Evolutionary conservation across 495 filamentous ascomycete species (phyloP).

Genomic region (Pseudotulostoma volvatum): DNA sequence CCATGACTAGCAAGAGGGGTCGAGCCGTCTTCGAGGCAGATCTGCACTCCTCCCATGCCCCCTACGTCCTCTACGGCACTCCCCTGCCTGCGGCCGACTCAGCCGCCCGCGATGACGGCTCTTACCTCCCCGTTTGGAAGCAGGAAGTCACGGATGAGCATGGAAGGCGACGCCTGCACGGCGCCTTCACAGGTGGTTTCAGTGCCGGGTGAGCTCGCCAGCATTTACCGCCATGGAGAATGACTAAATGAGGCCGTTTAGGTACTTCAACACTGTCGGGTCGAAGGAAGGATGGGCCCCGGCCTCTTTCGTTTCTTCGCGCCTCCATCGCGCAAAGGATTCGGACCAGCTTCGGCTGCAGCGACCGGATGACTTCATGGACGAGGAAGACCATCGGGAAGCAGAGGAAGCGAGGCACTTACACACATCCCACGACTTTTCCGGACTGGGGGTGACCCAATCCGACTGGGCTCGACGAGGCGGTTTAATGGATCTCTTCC

Average conservation of each 20-base stretch:
- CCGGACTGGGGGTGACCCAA: slow-evolving; percentile 58
- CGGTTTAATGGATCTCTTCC: slow-evolving; percentile 60
- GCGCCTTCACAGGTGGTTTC: slow-evolving; percentile 92
- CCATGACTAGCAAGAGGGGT: slow-evolving; percentile 68
- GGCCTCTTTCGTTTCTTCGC: slow-evolving; percentile 79
- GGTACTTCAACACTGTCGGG: slow-evolving; percentile 95
- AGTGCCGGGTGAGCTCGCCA: slow-evolving; percentile 67
- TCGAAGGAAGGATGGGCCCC: slow-evolving; percentile 98
- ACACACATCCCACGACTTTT: slow-evolving; percentile 54
- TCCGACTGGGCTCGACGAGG: slow-evolving; percentile 35
- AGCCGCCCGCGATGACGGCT: slow-evolving; percentile 74
- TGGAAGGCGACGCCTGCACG: slow-evolving; percentile 81
- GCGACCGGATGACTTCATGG: slow-evolving; percentile 89
- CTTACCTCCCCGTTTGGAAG: slow-evolving; percentile 89
- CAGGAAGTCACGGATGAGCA: slow-evolving; percentile 92
- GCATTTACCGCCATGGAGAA: too few relatives aligned
- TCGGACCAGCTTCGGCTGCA: slow-evolving; percentile 35
- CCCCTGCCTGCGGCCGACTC: slow-evolving; percentile 68
- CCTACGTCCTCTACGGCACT: slow-evolving; percentile 73
- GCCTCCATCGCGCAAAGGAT: slow-evolving; percentile 60
- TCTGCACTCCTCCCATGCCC: slow-evolving; percentile 52
- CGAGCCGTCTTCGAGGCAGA: slow-evolving; percentile 67
- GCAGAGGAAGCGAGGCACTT: slow-evolving; percentile 59
- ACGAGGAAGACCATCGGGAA: slow-evolving; percentile 88
- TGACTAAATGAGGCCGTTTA: too few relatives aligned